A percentile compares a stretch with the other conserved stretches of the same genome.
Evolutionary conservation across 768 basidiomycete species (phyloP).

Genomic region (Lactarius trivialis): DNA sequence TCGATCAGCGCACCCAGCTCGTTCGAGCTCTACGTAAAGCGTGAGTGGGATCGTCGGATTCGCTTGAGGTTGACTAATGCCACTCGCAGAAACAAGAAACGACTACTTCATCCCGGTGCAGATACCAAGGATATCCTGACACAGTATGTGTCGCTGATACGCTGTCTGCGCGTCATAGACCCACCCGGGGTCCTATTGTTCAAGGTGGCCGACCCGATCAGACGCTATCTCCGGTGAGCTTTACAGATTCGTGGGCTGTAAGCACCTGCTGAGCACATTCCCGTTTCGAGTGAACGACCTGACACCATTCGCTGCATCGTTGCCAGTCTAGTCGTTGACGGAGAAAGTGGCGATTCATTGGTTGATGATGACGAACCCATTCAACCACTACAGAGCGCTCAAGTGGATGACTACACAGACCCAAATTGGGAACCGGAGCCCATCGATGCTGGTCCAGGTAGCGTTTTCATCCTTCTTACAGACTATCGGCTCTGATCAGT

Average conservation of each 20-base stretch:
- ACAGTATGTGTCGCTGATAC: slow-evolving; percentile 90
- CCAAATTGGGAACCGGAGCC: slow-evolving; percentile 96
- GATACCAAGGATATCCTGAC: slow-evolving; percentile 86
- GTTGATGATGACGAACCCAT: slow-evolving; percentile 81
- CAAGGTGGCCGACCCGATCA: slow-evolving; percentile 90
- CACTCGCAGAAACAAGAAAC: slow-evolving; percentile 61
- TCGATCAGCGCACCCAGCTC: slow-evolving; percentile 71
- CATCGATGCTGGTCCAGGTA: slow-evolving; percentile 91
- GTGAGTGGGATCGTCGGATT: slow-evolving; percentile 38
- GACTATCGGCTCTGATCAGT: not conserved
- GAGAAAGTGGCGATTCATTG: slow-evolving; percentile 71
- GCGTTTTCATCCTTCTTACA: slow-evolving; percentile 16
- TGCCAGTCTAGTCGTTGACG: slow-evolving; percentile 81
- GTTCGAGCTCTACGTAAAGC: slow-evolving; percentile 73
- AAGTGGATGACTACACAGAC: slow-evolving; percentile 84
- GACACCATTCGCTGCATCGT: slow-evolving; percentile 96
- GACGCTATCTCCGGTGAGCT: slow-evolving; percentile 74
- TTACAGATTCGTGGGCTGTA: not conserved
- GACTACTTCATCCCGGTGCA: slow-evolving; percentile 91
- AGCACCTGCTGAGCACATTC: not conserved
- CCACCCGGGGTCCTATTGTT: slow-evolving; percentile 88
- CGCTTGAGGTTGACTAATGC: slow-evolving; percentile 4
- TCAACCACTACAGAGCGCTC: slow-evolving; percentile 64
- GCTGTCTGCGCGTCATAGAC: slow-evolving; percentile 84
- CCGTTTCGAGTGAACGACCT: slow-evolving; percentile 52